Percentiles rank a stretch among this genome's conserved stretches.
Evolutionary conservation across 2,329 filamentous ascomycete genomes (phyloP).

Genomic region (Meredithiella fracta): DNA sequence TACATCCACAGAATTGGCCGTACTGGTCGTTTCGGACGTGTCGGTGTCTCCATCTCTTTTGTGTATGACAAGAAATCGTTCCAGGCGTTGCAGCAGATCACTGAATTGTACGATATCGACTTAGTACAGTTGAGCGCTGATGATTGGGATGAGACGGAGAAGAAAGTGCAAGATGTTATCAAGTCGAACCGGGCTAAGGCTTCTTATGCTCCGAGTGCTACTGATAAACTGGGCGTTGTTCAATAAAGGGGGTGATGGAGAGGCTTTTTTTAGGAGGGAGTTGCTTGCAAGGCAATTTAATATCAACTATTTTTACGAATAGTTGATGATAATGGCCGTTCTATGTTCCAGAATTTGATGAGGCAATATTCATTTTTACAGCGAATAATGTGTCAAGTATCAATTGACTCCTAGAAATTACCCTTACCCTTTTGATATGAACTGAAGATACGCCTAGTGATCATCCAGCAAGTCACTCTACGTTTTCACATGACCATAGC

Average conservation of each 20-base stretch:
- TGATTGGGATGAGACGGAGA: slow-evolving; percentile 85
- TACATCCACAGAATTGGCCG: slow-evolving; percentile 96
- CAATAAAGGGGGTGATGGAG: neutral
- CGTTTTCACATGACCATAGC: too few relatives aligned
- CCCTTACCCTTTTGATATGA: too few relatives aligned
- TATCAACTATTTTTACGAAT: too few relatives aligned
- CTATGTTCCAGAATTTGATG: too few relatives aligned
- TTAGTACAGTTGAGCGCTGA: slow-evolving; percentile 66
- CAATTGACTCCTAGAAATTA: too few relatives aligned
- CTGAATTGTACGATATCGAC: slow-evolving; percentile 61
- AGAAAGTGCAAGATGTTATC: slow-evolving; percentile 64
- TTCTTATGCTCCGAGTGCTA: slow-evolving; percentile 32
- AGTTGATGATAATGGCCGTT: too few relatives aligned
- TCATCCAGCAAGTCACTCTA: too few relatives aligned
- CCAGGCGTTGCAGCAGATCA: slow-evolving; percentile 63
- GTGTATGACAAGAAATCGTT: slow-evolving; percentile 76
- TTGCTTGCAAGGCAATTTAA: neutral
- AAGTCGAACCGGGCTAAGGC: slow-evolving; percentile 49
- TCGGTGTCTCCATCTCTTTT: slow-evolving; percentile 90
- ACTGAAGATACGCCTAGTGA: too few relatives aligned
- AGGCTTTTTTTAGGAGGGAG: neutral
- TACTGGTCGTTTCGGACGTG: slow-evolving; percentile 89
- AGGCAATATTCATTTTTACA: too few relatives aligned
- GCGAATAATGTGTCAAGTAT: too few relatives aligned
- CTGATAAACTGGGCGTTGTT: slow-evolving; percentile 20